Evolutionary conservation across 192 early-diverging fungal genomes (phyloP), one percentile per base, ranked within the genome.

Genomic region (Glomus cerebriforme): DNA sequence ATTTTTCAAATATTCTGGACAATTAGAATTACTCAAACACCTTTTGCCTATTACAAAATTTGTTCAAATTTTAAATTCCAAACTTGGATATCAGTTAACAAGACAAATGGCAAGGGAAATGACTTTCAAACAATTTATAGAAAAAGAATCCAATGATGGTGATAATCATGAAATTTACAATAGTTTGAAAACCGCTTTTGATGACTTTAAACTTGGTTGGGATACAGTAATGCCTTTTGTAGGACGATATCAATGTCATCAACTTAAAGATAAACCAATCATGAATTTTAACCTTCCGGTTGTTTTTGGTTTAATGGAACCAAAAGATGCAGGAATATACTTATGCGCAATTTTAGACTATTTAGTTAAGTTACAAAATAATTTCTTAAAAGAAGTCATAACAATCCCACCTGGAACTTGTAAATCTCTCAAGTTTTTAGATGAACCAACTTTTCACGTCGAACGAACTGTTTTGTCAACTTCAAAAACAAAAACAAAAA

Each of bases 311-410:
- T 27, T 62, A 12, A 26, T 62, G n/a, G 60, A 62, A 62, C n/a
- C n/a, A n/a, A 62, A 27, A 27, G 60, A 62, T 26, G 60, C n/a
- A 9, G n/a, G 8, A 62, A 12, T 62, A n/a, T 62, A 9, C 26
- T 12, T 62, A 62, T 62, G 60, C 26, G 60, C 24, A 62, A 27
- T 27, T 26, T 26, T 62, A n/a, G 60, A 62, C 0, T 62, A 12
- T 62, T 62, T 62, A 62, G 60, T 27, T 26, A 62, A 27, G n/a
- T 62, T 62, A 62, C 60, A 62, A 62, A 62, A 62, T 62, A 27
- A 62, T 5, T 79, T 79, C 45, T 19, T 79, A 43, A 47, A 45
- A 39, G 69, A 79, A 8, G 24, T 71, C 7, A 31, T 26, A 2
- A n/a, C 13, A 58, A 67, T 59, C 26, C 37, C 22, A 29, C 27